Conservation (phyloP, 2,329 filamentous ascomycete genomes). For the Endoconidiophora laricicola region DNA sequence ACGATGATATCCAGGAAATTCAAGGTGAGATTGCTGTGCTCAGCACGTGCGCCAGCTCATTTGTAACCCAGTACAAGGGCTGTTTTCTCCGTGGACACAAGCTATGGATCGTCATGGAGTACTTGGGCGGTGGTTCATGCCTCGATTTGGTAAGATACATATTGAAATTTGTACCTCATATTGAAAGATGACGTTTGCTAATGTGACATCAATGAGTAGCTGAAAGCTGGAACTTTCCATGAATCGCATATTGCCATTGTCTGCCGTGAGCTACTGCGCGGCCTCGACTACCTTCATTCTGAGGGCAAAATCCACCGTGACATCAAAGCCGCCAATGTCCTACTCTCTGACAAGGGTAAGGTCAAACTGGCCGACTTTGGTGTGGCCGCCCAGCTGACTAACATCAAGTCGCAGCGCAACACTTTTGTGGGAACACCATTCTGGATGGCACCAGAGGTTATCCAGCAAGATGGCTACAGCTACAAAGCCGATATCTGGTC, state of each 20-base stretch:
- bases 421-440: constrained; percentile 96
- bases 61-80: constrained; percentile 89
- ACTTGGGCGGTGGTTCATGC: constrained; percentile 84
- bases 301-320: constrained; percentile 95
- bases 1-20: constrained; percentile 96
- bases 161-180: neutral
- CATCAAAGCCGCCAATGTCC: constrained; percentile 89
- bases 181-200: neutral
- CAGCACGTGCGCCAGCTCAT: constrained; percentile 84
- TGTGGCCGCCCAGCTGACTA: constrained; percentile 87
- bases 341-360: constrained; percentile 79
- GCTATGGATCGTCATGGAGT: constrained; percentile 99
- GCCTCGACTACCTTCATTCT: constrained; percentile 80
- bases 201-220: constrained; percentile 27
- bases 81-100: constrained; percentile 94
- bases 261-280: constrained; percentile 76
- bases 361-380: constrained; percentile 97
- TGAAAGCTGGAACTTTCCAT: constrained; percentile 77
- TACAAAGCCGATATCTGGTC: constrained; percentile 94
- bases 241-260: constrained; percentile 89
- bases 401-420: constrained; percentile 93
- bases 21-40: constrained; percentile 93
- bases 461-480: constrained; percentile 67
- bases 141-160: constrained; percentile 57
- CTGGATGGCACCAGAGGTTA: constrained; percentile 94